Evolutionary conservation across 2,329 filamentous ascomycete species (phyloP), one percentile per base, ranked within the genome.

Genomic region (Graphium sp.): DNA sequence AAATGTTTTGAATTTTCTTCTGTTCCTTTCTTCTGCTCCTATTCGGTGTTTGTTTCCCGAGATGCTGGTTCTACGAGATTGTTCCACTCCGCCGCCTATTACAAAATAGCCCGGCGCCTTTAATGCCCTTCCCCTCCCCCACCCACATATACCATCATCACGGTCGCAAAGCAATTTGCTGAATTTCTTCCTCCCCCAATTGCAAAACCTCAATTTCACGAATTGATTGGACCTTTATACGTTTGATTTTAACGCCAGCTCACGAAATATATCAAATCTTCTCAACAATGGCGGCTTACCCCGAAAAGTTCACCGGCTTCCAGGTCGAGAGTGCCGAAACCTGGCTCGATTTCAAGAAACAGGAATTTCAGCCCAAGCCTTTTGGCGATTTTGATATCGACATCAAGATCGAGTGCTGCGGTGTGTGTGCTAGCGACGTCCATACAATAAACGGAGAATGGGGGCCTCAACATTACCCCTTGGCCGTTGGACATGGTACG

Each of bases 311-410:
- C 49, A 60, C 56, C 32, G 66, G 68, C 37, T 74, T 73, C 54
- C 65, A 72, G 52, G 62, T 71, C 42, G 49, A 63, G 32, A 56
- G 31, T 31, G 49, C 61, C 15, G 60, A 61, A 28, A 59, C 55
- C 25, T 69, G 62, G 60, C 51, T 65, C 37, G 58, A 73, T 34
- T 72, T 74, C 44, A 58, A 74, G 43, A 77, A 81, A 55, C 72
- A 76, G 45, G 50, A 85, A 59, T 83, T 82, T 59, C 67, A 74
- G 41, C 73, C 85, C 33, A 89, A 91, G 59, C 78, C 74, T 74
- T 12, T 87, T 84, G 45, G 79, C 35, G 77, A 83, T 45, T 65
- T 78, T 52, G 80, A 89, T 46, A 69, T 89, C 39, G 80, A 89
- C 44, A 67, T 91, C 51, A 77, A 82, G 56, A 77, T 89, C 44